These are phyloP conservation scores for Fusarium sp. DNA, from an alignment of 2,329 filamentous ascomycete genomes.

Conservation along the genomic window DNA sequence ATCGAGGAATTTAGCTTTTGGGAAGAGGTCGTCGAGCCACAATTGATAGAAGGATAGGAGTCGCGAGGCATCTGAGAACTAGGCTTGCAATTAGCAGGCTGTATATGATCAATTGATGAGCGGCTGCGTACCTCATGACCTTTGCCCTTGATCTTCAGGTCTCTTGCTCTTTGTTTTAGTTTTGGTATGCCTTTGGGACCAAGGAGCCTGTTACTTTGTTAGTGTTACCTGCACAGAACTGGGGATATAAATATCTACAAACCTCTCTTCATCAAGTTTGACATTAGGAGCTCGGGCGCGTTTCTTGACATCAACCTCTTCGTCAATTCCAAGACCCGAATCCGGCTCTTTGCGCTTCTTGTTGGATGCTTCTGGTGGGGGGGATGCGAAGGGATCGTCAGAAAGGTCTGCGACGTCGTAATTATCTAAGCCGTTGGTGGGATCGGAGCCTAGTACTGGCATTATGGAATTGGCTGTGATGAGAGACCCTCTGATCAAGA, in stretches of 20 bases:
- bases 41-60: constrained; percentile 92
- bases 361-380: constrained; percentile 55
- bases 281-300: constrained; percentile 77
- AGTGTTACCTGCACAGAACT: not conserved
- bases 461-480: constrained; percentile 4
- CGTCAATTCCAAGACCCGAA: constrained; percentile 80
- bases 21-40: constrained; percentile 97
- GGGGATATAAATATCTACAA: constrained; percentile 11
- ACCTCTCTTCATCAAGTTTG: constrained; percentile 88
- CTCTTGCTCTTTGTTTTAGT: constrained; percentile 76
- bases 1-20: constrained; percentile 93
- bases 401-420: constrained; percentile 73
- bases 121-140: constrained; percentile 79
- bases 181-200: constrained; percentile 87
- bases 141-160: constrained; percentile 88
- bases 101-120: not conserved
- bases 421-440: constrained; percentile 72
- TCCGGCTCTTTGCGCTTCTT: constrained; percentile 64
- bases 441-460: constrained; percentile 44
- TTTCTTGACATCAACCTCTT: constrained; percentile 86
- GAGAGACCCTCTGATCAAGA: not conserved
- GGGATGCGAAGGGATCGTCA: constrained; percentile 63
- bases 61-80: constrained; percentile 86
- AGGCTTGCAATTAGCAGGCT: not conserved
- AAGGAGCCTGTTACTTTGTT: constrained; percentile 69